Evolutionary conservation across 768 basidiomycete genomes (phyloP), one percentile per base, ranked within the genome.

Genomic region (Daedaleopsis nitida): DNA sequence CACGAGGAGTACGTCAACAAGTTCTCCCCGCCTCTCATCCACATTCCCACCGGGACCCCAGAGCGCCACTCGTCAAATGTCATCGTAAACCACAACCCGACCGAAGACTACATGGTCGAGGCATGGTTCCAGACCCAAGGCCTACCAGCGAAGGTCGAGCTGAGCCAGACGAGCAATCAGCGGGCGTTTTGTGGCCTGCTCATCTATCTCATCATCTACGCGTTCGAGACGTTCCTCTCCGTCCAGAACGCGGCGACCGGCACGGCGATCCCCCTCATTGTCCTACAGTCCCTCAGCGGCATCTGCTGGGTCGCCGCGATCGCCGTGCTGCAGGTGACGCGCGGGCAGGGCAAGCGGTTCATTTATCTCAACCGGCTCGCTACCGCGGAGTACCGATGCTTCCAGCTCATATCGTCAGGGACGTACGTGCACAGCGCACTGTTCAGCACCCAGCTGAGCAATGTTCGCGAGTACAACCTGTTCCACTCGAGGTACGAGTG

Each of bases 51-150:
- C 5, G 57, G 57, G 10, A 58, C 57, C 27, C 57, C 57, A 16
- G 57, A 58, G 50, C 57, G 57, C 16, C 57, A 58, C 27, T 51
- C 57, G 24, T 58, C 57, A 5, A 58, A 58, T 43, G 50, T 44
- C 9, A 52, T 58, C 50, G 57, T 58, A 21, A 58, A 58, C n/a
- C 57, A 58, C n/a, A 58, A 58, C 42, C 21, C 35, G 23, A 58
- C 57, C 1, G 57, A 58, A 49, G 57, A 58, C 49, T 58, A 58
- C 50, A 58, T 58, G 57, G 24, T 58, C 38, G 57, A 58, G 39
- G 57, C 50, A 13, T 58, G 57, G 57, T 58, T 58, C 49, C 57
- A 51, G 39, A 58, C 57, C 3, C 57, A 58, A 27, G 57, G 57
- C 24, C 39, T 27, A 7, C 57, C 57, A 11, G 57, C 57, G 11